Conservation (phyloP, 148 eudicot genomes). For the Chenopodium berlandieri region DNA sequence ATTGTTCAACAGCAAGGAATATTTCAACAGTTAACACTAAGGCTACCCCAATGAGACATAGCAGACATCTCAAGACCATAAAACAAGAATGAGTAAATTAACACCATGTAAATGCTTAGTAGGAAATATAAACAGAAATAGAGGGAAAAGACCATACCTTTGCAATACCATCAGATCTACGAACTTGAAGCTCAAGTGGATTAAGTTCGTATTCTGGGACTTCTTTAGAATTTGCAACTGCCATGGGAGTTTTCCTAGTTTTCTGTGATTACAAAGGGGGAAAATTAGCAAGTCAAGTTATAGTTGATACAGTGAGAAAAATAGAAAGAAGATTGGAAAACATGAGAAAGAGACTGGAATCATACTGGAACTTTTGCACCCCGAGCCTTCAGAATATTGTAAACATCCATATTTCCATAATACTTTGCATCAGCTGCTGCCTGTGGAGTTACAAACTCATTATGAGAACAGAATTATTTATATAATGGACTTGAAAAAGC, state of each 20-base stretch:
- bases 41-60: not conserved
- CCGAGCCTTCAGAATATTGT: slow-evolving; percentile 80
- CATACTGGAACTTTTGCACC: slow-evolving; percentile 94
- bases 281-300: not conserved
- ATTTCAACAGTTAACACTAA: too few species aligned
- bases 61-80: not conserved
- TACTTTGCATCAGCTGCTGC: slow-evolving; percentile 99
- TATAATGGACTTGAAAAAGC: not conserved
- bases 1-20: too few species aligned
- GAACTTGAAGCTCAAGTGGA: slow-evolving; percentile 93
- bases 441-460: slow-evolving; percentile 33
- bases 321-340: not conserved
- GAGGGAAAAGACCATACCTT: slow-evolving; percentile 53
- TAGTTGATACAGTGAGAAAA: slow-evolving; percentile 4
- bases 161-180: slow-evolving; percentile 90
- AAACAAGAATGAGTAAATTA: slow-evolving; percentile 1
- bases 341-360: slow-evolving; percentile 7
- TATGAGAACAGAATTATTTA: slow-evolving; percentile 13
- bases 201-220: slow-evolving; percentile 99
- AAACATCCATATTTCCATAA: slow-evolving; percentile 80
- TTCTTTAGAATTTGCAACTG: slow-evolving; percentile 91
- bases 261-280: slow-evolving; percentile 45
- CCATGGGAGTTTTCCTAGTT: slow-evolving; percentile 88
- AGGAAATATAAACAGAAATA: not conserved
- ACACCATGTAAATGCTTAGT: not conserved